These are phyloP conservation scores for Colletotrichum sp. DNA, from an alignment of 2,329 filamentous ascomycete genomes.

Conservation along the genomic window DNA sequence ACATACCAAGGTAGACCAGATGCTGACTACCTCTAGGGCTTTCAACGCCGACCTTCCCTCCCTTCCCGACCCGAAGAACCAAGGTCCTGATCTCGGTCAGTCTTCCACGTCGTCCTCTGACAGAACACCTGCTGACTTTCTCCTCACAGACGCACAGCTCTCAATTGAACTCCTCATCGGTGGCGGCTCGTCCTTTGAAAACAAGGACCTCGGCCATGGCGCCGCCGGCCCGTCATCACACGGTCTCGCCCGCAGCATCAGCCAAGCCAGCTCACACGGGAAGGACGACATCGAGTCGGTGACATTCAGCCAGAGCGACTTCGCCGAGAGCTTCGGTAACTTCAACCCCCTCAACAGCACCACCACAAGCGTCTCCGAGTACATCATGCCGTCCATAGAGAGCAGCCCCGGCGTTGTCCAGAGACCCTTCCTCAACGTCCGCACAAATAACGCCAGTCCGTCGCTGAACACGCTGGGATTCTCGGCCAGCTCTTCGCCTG, in stretches of 20 bases:
- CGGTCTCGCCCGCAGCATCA: neutral
- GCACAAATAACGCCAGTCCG: neutral
- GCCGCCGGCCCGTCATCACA: neutral
- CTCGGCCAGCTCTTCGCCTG: neutral
- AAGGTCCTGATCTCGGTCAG: neutral
- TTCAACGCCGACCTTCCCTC: constrained; percentile 2
- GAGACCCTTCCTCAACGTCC: neutral
- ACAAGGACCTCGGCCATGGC: neutral
- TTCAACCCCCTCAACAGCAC: neutral
- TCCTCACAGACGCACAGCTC: neutral
- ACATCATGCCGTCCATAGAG: neutral
- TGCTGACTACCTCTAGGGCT: neutral
- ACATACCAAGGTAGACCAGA: neutral
- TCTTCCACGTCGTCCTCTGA: neutral
- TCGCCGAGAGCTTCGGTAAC: neutral
- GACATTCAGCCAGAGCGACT: neutral
- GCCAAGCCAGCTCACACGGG: constrained; percentile 8
- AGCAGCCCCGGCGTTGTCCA: neutral
- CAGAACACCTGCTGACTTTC: neutral
- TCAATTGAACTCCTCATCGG: neutral
- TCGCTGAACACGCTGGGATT: neutral
- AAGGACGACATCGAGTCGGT: constrained; percentile 2
- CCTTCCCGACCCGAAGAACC: neutral
- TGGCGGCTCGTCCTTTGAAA: neutral
- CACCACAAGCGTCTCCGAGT: constrained; percentile 2